Conservation (phyloP, 2,329 filamentous ascomycete genomes). For the Pestalotiopsis fici region DNA sequence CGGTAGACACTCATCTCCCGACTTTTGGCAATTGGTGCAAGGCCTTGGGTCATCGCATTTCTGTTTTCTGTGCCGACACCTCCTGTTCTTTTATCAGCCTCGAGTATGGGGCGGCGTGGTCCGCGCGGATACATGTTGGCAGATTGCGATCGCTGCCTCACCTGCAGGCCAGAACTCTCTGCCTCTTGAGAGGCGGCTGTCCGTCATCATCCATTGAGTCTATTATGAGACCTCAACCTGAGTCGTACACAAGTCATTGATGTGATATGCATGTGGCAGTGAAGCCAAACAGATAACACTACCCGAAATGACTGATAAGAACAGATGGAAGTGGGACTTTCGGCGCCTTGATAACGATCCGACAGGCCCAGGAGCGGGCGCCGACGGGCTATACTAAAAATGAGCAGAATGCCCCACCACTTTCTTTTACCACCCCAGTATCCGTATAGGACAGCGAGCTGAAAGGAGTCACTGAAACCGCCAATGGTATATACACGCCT, state of each 20-base stretch:
- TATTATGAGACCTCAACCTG: background rate
- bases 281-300: background rate
- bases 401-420: too few species aligned
- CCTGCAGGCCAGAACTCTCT: conserved; percentile 1
- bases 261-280: background rate
- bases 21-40: conserved; percentile 13
- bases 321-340: background rate
- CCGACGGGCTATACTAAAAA: too few species aligned
- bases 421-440: too few species aligned
- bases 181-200: conserved; percentile 1
- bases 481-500: too few species aligned
- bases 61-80: conserved; percentile 11
- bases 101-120: background rate
- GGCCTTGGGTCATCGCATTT: conserved; percentile 12
- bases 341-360: background rate
- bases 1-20: conserved; percentile 11
- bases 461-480: too few species aligned
- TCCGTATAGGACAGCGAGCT: too few species aligned
- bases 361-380: background rate
- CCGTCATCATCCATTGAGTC: background rate
- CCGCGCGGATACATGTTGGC: too few species aligned
- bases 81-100: background rate
- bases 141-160: background rate
- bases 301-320: background rate
- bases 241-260: background rate